These are phyloP conservation scores for Jaltomata sinuosa DNA, from an alignment of 257 asterid species.

Conservation along the genomic window DNA sequence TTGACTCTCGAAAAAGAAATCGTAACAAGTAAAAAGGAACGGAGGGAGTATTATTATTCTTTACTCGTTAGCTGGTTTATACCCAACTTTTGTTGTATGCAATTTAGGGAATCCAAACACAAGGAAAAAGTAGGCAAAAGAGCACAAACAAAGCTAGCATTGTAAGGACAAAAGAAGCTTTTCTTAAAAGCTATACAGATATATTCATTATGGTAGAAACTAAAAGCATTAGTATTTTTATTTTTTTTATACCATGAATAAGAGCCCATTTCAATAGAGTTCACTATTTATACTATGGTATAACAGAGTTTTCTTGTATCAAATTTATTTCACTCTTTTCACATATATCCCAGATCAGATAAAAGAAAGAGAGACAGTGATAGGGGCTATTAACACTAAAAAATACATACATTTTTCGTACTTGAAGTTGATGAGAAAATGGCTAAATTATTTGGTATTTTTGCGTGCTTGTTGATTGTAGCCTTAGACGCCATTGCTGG, in stretches of 20 bases:
- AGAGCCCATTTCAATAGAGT: neutral
- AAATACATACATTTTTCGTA: neutral
- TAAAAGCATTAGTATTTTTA: too few species aligned
- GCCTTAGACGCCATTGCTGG: conserved; percentile 65
- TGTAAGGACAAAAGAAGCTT: conserved; percentile 47
- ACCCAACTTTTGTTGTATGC: conserved; percentile 32
- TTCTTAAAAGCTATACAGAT: neutral
- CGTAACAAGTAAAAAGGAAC: too few species aligned
- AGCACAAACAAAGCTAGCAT: conserved; percentile 34
- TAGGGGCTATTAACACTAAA: neutral
- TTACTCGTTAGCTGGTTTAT: conserved; percentile 44
- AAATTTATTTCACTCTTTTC: neutral
- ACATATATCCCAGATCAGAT: neutral
- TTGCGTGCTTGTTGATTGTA: conserved; percentile 55
- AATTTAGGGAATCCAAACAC: neutral
- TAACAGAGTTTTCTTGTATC: neutral
- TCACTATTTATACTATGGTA: neutral
- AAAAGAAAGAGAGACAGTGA: neutral
- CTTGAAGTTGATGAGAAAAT: conserved; percentile 15
- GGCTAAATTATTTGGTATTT: conserved; percentile 45
- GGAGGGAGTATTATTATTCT: too few species aligned
- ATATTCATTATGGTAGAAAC: too few species aligned
- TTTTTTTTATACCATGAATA: neutral
- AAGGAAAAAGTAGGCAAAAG: conserved; percentile 8
- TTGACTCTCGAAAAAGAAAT: too few species aligned